Conservation (phyloP, 495 filamentous ascomycete genomes). For the Cercophora samala region DNA sequence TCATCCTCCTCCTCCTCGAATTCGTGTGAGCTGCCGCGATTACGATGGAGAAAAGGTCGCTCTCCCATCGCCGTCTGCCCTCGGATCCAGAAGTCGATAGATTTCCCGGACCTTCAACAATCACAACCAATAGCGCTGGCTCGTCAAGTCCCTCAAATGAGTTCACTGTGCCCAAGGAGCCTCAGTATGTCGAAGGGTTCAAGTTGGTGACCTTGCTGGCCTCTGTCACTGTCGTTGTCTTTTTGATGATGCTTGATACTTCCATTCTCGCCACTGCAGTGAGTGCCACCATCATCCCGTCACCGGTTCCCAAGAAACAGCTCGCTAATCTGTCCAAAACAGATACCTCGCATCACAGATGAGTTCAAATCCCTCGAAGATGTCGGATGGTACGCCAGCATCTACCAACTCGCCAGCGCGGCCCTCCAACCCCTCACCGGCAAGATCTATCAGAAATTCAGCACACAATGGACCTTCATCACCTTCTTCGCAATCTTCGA, state of each 20-base stretch:
- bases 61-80: background rate
- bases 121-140: background rate
- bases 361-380: slow-evolving; percentile 48
- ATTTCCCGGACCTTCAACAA: background rate
- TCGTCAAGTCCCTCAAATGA: background rate
- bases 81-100: background rate
- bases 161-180: background rate
- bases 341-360: slow-evolving; percentile 48
- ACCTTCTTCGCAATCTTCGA: slow-evolving; percentile 41
- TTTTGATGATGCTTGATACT: slow-evolving; percentile 50
- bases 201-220: slow-evolving; percentile 16
- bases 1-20: background rate
- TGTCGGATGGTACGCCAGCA: slow-evolving; percentile 51
- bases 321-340: background rate
- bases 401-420: slow-evolving; percentile 52
- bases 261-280: slow-evolving; percentile 51
- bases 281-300: slow-evolving; percentile 1
- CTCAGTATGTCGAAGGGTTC: slow-evolving; percentile 9
- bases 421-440: slow-evolving; percentile 52
- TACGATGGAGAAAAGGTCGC: background rate
- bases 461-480: slow-evolving; percentile 42
- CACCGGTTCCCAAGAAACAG: background rate
- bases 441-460: slow-evolving; percentile 50
- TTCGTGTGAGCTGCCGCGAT: background rate
- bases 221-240: slow-evolving; percentile 38